Evolutionary conservation across 176 grass and related monocot species (phyloP).

Genomic region (Cymbopogon citratus): DNA sequence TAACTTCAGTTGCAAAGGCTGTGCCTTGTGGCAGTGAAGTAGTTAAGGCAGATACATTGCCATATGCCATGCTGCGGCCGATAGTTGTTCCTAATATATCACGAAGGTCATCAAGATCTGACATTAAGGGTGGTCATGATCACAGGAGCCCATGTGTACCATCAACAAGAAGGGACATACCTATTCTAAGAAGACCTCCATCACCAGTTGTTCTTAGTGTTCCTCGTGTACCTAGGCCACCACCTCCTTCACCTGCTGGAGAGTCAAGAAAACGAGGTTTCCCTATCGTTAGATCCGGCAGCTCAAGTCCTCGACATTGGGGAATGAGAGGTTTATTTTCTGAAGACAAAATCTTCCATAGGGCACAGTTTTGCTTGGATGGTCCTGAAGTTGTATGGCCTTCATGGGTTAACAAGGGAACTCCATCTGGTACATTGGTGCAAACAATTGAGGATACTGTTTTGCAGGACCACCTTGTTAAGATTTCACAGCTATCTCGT

Average conservation of each 20-base stretch:
- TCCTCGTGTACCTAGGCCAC: conserved; percentile 73
- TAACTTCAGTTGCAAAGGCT: conserved; percentile 28
- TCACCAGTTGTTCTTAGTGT: conserved; percentile 93
- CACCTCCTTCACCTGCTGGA: conserved; percentile 76
- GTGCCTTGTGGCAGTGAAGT: conserved; percentile 57
- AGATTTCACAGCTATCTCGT: conserved; percentile 79
- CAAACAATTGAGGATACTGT: conserved; percentile 78
- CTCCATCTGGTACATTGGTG: conserved; percentile 48
- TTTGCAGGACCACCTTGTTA: conserved; percentile 82
- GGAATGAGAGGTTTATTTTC: conserved; percentile 74
- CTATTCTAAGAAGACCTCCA: conserved; percentile 72
- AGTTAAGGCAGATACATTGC: conserved; percentile 72
- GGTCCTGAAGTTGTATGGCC: conserved; percentile 98
- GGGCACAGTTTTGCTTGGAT: conserved; percentile 76
- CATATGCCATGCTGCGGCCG: conserved; percentile 79
- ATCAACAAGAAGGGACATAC: conserved; percentile 76
- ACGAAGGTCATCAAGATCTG: conserved; percentile 77
- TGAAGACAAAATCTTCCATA: conserved; percentile 67
- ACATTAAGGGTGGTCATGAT: conserved; percentile 71
- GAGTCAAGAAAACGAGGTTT: conserved; percentile 86
- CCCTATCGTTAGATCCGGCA: conserved; percentile 89
- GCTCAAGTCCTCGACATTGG: conserved; percentile 95
- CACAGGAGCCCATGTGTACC: conserved; percentile 81
- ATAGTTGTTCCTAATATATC: conserved; percentile 86
- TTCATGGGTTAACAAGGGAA: conserved; percentile 64